Evolutionary conservation across 345 rosid species (phyloP).

Genomic region (Raphanus raphanistrum): DNA sequence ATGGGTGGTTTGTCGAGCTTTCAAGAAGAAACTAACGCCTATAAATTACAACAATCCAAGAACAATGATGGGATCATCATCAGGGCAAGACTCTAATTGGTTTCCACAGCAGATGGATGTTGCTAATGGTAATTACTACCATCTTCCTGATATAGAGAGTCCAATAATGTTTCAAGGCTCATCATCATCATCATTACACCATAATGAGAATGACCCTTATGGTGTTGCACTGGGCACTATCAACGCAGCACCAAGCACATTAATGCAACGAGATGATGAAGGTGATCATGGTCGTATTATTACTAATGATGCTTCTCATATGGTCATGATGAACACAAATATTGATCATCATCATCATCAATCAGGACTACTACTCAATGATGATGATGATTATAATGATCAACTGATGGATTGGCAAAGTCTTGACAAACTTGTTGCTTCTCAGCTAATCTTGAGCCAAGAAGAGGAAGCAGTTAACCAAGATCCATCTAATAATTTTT

Average conservation of each 20-base stretch:
- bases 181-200: conserved; percentile 33
- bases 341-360: conserved; percentile 7
- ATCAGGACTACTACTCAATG: conserved; percentile 20
- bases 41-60: conserved; percentile 32
- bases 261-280: conserved; percentile 29
- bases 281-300: conserved; percentile 17
- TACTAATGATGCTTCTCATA: conserved; percentile 30
- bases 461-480: conserved; percentile 35
- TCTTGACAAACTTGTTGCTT: conserved; percentile 43
- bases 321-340: conserved; percentile 36
- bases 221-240: conserved; percentile 32
- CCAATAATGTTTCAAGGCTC: conserved; percentile 55
- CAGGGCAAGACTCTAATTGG: conserved; percentile 38
- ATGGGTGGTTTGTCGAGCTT: conserved; percentile 95
- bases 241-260: conserved; percentile 24
- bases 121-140: conserved; percentile 46
- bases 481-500: conserved; percentile 36
- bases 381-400: conserved; percentile 35
- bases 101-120: conserved; percentile 34
- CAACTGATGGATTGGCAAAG: conserved; percentile 41
- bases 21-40: conserved; percentile 74
- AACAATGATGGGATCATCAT: conserved; percentile 40
- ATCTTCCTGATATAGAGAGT: conserved; percentile 74
- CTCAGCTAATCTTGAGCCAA: conserved; percentile 39
- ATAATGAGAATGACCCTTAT: conserved; percentile 32